Percentiles rank a stretch among this genome's conserved stretches.
Conservation (phyloP, 805 yeast genomes). For the Jamesozyma lodderae region DNA sequence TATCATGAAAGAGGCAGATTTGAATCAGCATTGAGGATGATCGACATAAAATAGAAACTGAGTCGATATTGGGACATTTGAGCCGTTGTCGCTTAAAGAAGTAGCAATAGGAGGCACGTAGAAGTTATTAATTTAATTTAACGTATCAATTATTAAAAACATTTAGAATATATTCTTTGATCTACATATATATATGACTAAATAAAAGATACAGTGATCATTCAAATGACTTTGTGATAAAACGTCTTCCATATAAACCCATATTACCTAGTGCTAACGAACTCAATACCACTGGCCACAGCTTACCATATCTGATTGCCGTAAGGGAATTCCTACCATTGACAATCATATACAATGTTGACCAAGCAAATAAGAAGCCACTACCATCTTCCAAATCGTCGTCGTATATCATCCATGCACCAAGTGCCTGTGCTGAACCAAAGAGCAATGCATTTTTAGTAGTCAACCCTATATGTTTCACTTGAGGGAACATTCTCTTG, state of each 20-base stretch:
- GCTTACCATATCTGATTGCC: conserved; percentile 45
- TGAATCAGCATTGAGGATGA: too few relatives aligned
- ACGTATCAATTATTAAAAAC: background rate
- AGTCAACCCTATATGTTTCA: conserved; percentile 27
- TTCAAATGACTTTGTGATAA: conserved; percentile 38
- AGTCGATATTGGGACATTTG: too few relatives aligned
- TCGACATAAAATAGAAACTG: too few relatives aligned
- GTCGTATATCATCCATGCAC: conserved; percentile 68
- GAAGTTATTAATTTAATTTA: too few relatives aligned
- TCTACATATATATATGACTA: background rate
- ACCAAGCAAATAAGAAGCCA: conserved; percentile 79
- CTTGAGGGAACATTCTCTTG: background rate
- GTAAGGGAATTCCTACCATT: conserved; percentile 54
- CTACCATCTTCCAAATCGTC: conserved; percentile 71
- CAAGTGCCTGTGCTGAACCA: conserved; percentile 53
- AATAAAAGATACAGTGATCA: background rate
- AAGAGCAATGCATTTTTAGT: conserved; percentile 40
- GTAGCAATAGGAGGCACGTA: too few relatives aligned
- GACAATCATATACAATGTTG: conserved; percentile 59
- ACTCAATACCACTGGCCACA: conserved; percentile 54
- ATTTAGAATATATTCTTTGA: background rate
- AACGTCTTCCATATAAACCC: conserved; percentile 59
- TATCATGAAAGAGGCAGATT: too few relatives aligned
- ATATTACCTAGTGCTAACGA: conserved; percentile 54
- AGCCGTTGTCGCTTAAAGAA: too few relatives aligned